phyloP scores from a whole-genome alignment of 2,329 filamentous ascomycete species.

The Fusarium tricinctum region DNA sequence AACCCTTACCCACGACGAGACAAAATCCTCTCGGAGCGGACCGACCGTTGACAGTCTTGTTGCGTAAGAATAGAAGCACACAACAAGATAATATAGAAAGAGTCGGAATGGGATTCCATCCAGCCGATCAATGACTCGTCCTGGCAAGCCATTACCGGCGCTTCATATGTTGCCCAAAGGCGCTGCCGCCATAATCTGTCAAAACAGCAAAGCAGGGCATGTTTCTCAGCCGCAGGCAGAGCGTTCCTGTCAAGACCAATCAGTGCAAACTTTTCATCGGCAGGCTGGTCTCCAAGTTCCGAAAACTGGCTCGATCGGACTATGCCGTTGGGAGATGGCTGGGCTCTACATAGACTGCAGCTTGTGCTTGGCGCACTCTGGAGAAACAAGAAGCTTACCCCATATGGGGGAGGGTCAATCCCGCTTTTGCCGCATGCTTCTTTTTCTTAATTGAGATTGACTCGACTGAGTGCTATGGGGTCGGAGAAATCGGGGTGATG shows the following conservation, averaged over 20 bases:
- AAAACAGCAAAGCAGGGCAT: background rate
- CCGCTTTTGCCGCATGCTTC: constrained; percentile 32
- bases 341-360: no score
- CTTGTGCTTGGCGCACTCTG: background rate
- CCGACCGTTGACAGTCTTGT: background rate
- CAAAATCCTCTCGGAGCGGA: background rate
- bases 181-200: constrained; percentile 16
- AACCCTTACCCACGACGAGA: constrained; percentile 34
- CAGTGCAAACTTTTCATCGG: background rate
- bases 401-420: constrained; percentile 23
- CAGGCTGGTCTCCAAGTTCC: background rate
- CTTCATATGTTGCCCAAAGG: constrained; percentile 11
- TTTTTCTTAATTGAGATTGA: constrained; percentile 21
- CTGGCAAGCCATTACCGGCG: constrained; percentile 1
- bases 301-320: constrained; percentile 1
- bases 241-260: constrained; percentile 5
- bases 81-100: background rate
- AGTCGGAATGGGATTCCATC: constrained; percentile 21
- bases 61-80: background rate
- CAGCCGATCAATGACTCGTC: constrained; percentile 5
- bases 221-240: constrained; percentile 9
- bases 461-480: background rate
- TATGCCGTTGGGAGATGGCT: background rate
- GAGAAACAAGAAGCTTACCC: constrained; percentile 14
- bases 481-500: constrained; percentile 35